Percentiles rank a stretch among this genome's conserved stretches.
These are phyloP conservation scores for Kodamaea kakaduensis DNA, from an alignment of 805 yeast genomes.

Conservation along the genomic window DNA sequence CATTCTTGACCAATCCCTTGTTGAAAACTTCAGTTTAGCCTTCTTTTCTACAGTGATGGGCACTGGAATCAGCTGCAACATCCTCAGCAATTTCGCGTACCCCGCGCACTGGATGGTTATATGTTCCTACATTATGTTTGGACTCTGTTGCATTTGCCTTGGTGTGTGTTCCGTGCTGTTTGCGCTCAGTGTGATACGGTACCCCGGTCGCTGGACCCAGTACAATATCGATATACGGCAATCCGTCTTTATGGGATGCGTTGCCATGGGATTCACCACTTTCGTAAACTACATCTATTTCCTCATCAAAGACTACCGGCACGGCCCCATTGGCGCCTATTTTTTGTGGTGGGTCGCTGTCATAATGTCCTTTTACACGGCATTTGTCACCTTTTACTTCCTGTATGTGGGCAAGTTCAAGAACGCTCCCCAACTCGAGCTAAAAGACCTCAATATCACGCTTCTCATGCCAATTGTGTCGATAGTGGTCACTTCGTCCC, in stretches of 20 bases:
- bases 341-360: slow-evolving; percentile 75
- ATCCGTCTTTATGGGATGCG: slow-evolving; percentile 70
- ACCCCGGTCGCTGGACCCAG: slow-evolving; percentile 19
- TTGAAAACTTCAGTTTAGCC: slow-evolving; percentile 39
- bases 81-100: slow-evolving; percentile 65
- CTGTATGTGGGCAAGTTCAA: slow-evolving; percentile 36
- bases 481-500: slow-evolving; percentile 67
- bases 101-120: slow-evolving; percentile 53
- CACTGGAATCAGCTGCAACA: slow-evolving; percentile 63
- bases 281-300: slow-evolving; percentile 53
- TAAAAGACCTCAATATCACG: slow-evolving; percentile 48
- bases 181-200: slow-evolving; percentile 34
- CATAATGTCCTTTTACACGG: slow-evolving; percentile 49
- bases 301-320: slow-evolving; percentile 35
- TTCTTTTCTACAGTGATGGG: slow-evolving; percentile 85
- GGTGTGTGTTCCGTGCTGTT: slow-evolving; percentile 41
- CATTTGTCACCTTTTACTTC: slow-evolving; percentile 57
- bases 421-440: slow-evolving; percentile 13
- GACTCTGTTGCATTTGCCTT: slow-evolving; percentile 32
- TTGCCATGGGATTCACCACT: slow-evolving; percentile 75
- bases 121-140: slow-evolving; percentile 62
- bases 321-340: slow-evolving; percentile 48
- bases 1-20: slow-evolving; percentile 12
- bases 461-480: slow-evolving; percentile 76
- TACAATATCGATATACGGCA: slow-evolving; percentile 16